Base-by-base conservation (phyloP, 805 yeast species). In the Maudiozyma turicensis region DNA sequence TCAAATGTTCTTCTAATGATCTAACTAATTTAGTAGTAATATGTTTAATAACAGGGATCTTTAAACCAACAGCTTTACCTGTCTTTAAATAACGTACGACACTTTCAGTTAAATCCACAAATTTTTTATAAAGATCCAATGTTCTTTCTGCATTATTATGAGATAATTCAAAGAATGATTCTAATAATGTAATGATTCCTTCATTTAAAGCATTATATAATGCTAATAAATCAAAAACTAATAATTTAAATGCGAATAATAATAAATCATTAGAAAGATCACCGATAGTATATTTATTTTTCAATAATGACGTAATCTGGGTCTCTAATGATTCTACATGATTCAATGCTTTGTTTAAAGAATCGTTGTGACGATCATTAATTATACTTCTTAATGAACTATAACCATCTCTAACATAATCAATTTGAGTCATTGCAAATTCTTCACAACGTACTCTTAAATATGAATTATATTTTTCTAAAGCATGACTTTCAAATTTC, bases 41-140 rank as follows among this genome's bases (percentile, higher is more conserved):
- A 68, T 93, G 99, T 63, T 87, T 87, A 52, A 93, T 90, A 11
- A 95, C 90, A 37, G 99, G 99, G 34, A 93, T 95, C 59, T 84
- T 90, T 55, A 91, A 72, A 59, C 89, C 89, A 3, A 97, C 89
- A 10, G 89, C 79, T 62, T 93, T 91, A 5, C 98, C 99, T 13
- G 84, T 81, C 58, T 95, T 80, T 59, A 93, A 74, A 66, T 85
- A 93, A 56, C 82, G 83, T 31, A 93, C 93, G 8, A 91, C 98
- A 61, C 81, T 83, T 48, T 82, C 81, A 3, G 98, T 93, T 62
- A 88, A 80, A 51, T 80, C 83, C 39, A 89, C 95, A 67, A 93
- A 93, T 52, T 74, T 77, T 56, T 85, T 86, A 71, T 93, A 93
- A 46, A 93, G 81, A 26, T 79, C 80, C 51, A 91, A 75, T 0